A percentile compares a stretch with the other conserved stretches of the same genome.
These are phyloP conservation scores for Geranium brycei DNA, from an alignment of 345 rosid species.

Conservation along the genomic window DNA sequence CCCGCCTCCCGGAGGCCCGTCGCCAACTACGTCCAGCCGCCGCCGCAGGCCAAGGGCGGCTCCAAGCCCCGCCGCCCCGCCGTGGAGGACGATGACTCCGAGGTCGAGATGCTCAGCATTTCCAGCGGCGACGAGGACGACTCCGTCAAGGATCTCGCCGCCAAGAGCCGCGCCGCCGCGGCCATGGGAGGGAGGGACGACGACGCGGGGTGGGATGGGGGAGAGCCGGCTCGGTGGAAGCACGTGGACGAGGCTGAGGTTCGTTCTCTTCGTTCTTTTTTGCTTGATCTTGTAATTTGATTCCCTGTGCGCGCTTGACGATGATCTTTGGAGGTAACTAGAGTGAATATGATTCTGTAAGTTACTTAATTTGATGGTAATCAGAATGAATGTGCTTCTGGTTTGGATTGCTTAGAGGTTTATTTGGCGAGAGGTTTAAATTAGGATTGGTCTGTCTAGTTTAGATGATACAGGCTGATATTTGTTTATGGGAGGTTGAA, in stretches of 20 bases:
- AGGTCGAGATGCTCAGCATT: constrained; percentile 94
- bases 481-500: no score
- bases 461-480: no score
- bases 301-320: no score
- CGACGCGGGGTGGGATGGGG: constrained; percentile 70
- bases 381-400: no score
- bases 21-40: constrained; percentile 68
- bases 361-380: no score
- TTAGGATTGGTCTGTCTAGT: no score
- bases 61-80: constrained; percentile 22
- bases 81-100: constrained; percentile 88
- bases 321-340: no score
- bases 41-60: constrained; percentile 18
- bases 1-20: constrained; percentile 35
- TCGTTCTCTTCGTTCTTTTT: background rate
- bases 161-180: constrained; percentile 14
- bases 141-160: constrained; percentile 28
- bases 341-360: no score
- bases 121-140: constrained; percentile 92
- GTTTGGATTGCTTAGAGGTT: no score
- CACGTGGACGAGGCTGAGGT: constrained; percentile 89
- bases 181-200: constrained; percentile 39
- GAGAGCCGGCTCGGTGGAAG: constrained; percentile 91
- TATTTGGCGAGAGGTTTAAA: no score
- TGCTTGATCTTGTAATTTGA: background rate